Percentiles rank a stretch among this genome's conserved stretches.
These are phyloP conservation scores for Rhynchosporium secalis DNA, from an alignment of 2,329 filamentous ascomycete genomes.

Conservation along the genomic window DNA sequence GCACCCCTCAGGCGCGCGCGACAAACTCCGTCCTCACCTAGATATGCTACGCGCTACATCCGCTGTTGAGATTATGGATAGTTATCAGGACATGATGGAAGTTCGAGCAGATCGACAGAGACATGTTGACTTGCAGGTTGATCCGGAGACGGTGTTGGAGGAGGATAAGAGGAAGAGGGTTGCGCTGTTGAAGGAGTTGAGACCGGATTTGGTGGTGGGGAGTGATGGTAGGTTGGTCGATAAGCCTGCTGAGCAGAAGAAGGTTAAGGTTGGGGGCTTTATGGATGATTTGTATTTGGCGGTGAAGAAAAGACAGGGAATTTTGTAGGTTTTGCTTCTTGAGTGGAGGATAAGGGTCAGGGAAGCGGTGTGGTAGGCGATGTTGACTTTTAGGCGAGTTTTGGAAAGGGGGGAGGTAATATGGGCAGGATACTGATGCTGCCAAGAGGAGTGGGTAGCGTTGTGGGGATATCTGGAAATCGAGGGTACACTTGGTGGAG, in stretches of 20 bases:
- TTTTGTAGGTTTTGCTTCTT: not conserved
- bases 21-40: constrained; percentile 5
- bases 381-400: not conserved
- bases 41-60: not conserved
- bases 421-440: not conserved
- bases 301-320: not conserved
- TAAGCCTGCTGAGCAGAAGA: not conserved
- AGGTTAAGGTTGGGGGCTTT: not conserved
- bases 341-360: not conserved
- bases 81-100: constrained; percentile 15
- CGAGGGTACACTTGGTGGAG: no score
- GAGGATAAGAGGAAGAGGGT: constrained; percentile 6
- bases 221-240: not conserved
- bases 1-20: constrained; percentile 3
- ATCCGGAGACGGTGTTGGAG: not conserved
- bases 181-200: not conserved
- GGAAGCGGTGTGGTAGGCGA: not conserved
- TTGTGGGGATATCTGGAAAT: not conserved
- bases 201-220: not conserved
- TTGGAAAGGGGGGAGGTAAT: not conserved
- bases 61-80: constrained; percentile 17
- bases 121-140: not conserved
- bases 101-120: constrained; percentile 5
- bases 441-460: not conserved
- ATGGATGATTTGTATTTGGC: not conserved